Evolutionary conservation across 768 basidiomycete genomes (phyloP), one percentile per base, ranked within the genome.

Genomic region (Suillus sp.): DNA sequence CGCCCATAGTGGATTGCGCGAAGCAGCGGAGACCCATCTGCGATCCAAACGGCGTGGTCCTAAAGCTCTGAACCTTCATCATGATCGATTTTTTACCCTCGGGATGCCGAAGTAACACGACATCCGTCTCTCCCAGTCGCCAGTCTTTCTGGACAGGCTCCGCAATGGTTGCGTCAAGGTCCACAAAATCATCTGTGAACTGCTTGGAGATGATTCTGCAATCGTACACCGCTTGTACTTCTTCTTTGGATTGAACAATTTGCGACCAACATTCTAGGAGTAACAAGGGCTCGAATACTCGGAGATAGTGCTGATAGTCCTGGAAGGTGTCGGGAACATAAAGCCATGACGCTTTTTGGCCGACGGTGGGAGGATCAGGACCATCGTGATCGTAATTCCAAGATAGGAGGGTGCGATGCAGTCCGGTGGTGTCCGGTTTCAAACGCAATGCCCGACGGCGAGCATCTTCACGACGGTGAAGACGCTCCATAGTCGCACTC

Each of bases 201-300:
- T 84, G 84, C 20, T 91, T 87, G 18, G 86, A 84, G 32, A 79
- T 81, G 47, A 99, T 82, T 64, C 85, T 88, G 75, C 86, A 87
- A 30, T 83, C 78, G 67, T 87, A 84, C 1, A 74, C 72, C 7
- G 87, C 83, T 53, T 77, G 80, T 9, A 63, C 65, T 61, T 90
- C 88, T 58, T 91, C 88, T 71, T 92, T 93, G 5, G 93, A 87
- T 66, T 92, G 86, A 9, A 81, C 70, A 27, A 96, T 83, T 71
- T 96, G 93, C 34, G 90, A 86, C 96, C 97, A 98, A 65, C 92
- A 88, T 76, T 99, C 97, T 63, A 92, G 78, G 22, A 95, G 77
- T 32, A 99, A 78, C 18, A 99, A 81, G 2, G 96, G 95, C 71
- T 93, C 87, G 72, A 97, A 95, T 51, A 90, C 80, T 27, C 78